Percentiles rank a stretch among this genome's conserved stretches.
Conservation (phyloP, 1,139 yeast genomes). For the Yamadazyma atmosphaerica region DNA sequence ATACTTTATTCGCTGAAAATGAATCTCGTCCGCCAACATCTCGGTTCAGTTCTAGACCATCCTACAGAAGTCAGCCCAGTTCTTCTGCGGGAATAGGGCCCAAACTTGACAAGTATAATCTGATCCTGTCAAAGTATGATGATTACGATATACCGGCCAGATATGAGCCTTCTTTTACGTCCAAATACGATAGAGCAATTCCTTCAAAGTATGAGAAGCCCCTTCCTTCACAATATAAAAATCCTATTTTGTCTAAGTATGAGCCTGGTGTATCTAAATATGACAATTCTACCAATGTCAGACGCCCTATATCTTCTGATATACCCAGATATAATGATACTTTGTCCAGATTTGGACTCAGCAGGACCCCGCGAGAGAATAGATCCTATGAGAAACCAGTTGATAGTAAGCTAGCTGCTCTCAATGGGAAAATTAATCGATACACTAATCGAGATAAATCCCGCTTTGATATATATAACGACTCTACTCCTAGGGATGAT, state of each 20-base stretch:
- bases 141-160: background rate
- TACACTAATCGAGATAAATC: background rate
- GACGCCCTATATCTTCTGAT: background rate
- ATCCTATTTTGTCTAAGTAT: too few species aligned
- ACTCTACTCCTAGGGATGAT: background rate
- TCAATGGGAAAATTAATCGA: background rate
- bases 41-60: background rate
- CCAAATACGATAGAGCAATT: background rate
- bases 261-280: too few species aligned
- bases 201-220: constrained; percentile 2
- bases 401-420: background rate
- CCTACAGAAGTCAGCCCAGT: too few species aligned
- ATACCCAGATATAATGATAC: background rate
- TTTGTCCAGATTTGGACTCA: background rate
- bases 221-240: background rate
- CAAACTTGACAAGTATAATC: background rate
- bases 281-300: background rate
- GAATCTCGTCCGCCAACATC: background rate
- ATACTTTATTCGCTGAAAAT: constrained; percentile 1
- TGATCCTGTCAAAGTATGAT: background rate
- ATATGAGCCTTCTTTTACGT: background rate
- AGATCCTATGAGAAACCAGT: background rate
- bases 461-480: background rate
- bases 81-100: too few species aligned
- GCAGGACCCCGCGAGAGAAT: background rate